Evolutionary conservation across 225 moss, liverwort and hornwort species (phyloP).

Genomic region (Asterella californica): DNA sequence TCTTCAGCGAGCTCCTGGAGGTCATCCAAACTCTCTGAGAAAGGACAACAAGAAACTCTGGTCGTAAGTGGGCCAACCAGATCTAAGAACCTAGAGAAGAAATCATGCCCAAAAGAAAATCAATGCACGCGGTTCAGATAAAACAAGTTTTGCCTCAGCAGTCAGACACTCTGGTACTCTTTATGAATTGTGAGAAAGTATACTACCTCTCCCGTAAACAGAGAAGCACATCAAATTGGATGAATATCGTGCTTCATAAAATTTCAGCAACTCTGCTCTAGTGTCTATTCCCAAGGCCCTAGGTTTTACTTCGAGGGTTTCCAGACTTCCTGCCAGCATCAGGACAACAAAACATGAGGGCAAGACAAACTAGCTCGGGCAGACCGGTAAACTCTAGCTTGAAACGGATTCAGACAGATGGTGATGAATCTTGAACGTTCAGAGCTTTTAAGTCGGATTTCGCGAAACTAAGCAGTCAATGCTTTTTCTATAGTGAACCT

Average conservation of each 20-base stretch:
- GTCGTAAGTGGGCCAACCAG: background rate
- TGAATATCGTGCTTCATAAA: slow-evolving; percentile 77
- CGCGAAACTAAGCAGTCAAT: background rate
- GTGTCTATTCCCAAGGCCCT: slow-evolving; percentile 78
- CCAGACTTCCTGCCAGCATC: slow-evolving; percentile 63
- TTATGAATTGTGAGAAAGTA: background rate
- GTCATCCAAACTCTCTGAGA: slow-evolving; percentile 67
- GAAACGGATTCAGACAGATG: background rate
- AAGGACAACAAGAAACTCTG: background rate
- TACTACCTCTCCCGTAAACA: slow-evolving; percentile 80
- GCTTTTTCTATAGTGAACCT: background rate
- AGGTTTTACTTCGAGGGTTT: slow-evolving; percentile 73
- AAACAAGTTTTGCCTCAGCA: background rate
- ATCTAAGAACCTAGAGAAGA: background rate
- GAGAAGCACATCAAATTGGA: slow-evolving; percentile 95
- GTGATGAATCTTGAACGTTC: background rate
- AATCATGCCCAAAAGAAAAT: background rate
- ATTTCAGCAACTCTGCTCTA: slow-evolving; percentile 80
- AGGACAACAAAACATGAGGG: slow-evolving; percentile 1
- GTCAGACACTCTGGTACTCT: background rate
- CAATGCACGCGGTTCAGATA: background rate
- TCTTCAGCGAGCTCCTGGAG: slow-evolving; percentile 64
- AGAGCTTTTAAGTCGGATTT: background rate
- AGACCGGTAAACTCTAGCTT: background rate
- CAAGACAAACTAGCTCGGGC: background rate